A percentile compares a stretch with the other conserved stretches of the same genome.
Evolutionary conservation across 2,329 filamentous ascomycete genomes (phyloP).

Genomic region (Shiraia sp.): DNA sequence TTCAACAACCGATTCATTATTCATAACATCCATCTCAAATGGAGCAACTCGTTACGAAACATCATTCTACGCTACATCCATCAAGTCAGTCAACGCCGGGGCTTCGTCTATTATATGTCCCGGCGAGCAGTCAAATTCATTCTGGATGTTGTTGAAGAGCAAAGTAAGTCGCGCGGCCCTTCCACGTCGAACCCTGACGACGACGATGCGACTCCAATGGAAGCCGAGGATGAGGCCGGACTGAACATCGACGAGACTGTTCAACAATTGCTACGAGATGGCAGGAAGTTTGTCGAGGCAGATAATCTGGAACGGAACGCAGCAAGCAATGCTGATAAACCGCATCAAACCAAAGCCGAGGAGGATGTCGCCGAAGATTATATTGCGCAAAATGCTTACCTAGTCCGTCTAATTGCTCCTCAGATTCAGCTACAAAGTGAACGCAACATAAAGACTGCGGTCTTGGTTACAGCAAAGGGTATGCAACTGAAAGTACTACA

Average conservation of each 20-base stretch:
- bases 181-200: conserved; percentile 26
- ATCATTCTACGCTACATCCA: conserved; percentile 97
- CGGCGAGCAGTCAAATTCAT: conserved; percentile 97
- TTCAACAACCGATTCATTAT: conserved; percentile 99
- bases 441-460: conserved; percentile 95
- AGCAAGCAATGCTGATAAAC: conserved; percentile 14
- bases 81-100: conserved; percentile 91
- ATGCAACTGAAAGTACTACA: conserved; percentile 98
- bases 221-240: conserved; percentile 60
- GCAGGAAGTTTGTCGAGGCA: conserved; percentile 77
- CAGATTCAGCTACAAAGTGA: conserved; percentile 98
- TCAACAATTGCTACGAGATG: conserved; percentile 81
- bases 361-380: conserved; percentile 83
- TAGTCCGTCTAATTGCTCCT: conserved; percentile 90
- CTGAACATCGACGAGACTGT: conserved; percentile 81
- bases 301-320: conserved; percentile 57
- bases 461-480: conserved; percentile 92
- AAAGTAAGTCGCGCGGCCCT: conserved; percentile 64
- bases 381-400: conserved; percentile 88
- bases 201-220: conserved; percentile 35
- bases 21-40: conserved; percentile 96
- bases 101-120: conserved; percentile 97
- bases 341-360: conserved; percentile 22
- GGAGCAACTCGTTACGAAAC: conserved; percentile 95
- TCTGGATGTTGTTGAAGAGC: conserved; percentile 94